Percentiles rank a stretch among this genome's conserved stretches.
These are phyloP conservation scores for Amanita pallidorosea DNA, from an alignment of 768 basidiomycete species.

Conservation along the genomic window DNA sequence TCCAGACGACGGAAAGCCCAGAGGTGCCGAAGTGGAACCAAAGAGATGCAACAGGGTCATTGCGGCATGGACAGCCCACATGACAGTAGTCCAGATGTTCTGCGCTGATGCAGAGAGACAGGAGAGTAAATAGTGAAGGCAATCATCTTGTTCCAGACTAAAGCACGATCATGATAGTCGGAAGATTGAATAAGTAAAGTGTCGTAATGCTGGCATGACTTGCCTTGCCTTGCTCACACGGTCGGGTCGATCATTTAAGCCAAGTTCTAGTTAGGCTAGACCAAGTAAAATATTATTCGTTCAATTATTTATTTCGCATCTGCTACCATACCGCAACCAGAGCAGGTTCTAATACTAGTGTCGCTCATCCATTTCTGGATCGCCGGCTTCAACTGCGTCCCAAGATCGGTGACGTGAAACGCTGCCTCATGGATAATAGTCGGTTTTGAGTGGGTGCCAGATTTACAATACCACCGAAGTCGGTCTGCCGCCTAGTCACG, in stretches of 20 bases:
- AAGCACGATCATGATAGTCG: too few relatives aligned
- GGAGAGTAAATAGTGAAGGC: not conserved
- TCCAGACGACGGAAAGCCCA: slow-evolving; percentile 58
- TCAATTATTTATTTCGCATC: slow-evolving; percentile 20
- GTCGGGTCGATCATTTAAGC: too few relatives aligned
- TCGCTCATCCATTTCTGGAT: slow-evolving; percentile 77
- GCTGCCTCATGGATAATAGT: slow-evolving; percentile 48
- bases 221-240: too few relatives aligned
- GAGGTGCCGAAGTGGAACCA: slow-evolving; percentile 16
- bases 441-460: slow-evolving; percentile 36
- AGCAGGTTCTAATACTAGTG: slow-evolving; percentile 57
- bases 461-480: slow-evolving; percentile 86
- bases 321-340: slow-evolving; percentile 47
- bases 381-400: slow-evolving; percentile 86
- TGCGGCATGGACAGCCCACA: slow-evolving; percentile 15
- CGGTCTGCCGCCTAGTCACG: slow-evolving; percentile 42
- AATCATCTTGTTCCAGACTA: too few relatives aligned
- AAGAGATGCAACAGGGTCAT: slow-evolving; percentile 15
- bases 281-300: too few relatives aligned
- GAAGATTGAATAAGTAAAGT: too few relatives aligned
- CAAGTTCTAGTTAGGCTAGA: too few relatives aligned
- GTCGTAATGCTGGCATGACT: too few relatives aligned
- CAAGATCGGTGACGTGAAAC: slow-evolving; percentile 85
- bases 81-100: slow-evolving; percentile 4
- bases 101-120: not conserved